A percentile compares a stretch with the other conserved stretches of the same genome.
Conservation (phyloP, 192 early-diverging fungal genomes). For the Coemansia sp. region DNA sequence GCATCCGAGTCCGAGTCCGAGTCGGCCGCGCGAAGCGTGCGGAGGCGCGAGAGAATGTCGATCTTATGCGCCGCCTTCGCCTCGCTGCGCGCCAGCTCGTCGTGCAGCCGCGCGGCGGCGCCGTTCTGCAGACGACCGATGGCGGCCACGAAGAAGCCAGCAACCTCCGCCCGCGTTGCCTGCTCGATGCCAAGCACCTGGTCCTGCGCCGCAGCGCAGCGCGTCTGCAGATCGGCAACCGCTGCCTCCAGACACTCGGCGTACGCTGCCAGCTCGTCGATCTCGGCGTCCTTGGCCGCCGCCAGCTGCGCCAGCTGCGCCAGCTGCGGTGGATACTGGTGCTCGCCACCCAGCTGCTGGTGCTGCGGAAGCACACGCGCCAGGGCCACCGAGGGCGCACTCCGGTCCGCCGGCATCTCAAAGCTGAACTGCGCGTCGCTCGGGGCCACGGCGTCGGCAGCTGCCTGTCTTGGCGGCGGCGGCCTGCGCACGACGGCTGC, state of each 20-base stretch:
- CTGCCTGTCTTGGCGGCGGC: not conserved
- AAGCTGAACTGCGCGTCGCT: slow-evolving; percentile 35
- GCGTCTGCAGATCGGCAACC: slow-evolving; percentile 16
- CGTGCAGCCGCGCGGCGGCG: slow-evolving; percentile 41
- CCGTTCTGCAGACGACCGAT: slow-evolving; percentile 53
- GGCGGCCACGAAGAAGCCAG: slow-evolving; percentile 46
- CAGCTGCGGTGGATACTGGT: not conserved
- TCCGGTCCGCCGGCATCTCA: slow-evolving; percentile 14
- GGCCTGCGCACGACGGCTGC: not conserved
- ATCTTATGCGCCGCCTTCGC: slow-evolving; percentile 47
- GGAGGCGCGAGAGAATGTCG: slow-evolving; percentile 51
- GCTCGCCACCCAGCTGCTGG: not conserved
- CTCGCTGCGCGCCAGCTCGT: slow-evolving; percentile 41
- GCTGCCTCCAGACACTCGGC: slow-evolving; percentile 28
- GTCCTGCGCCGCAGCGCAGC: slow-evolving; percentile 57
- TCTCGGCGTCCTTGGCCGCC: slow-evolving; percentile 16
- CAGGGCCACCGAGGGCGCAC: slow-evolving; percentile 21
- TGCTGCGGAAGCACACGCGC: slow-evolving; percentile 13
- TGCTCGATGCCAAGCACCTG: slow-evolving; percentile 56
- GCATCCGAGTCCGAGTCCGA: slow-evolving; percentile 4
- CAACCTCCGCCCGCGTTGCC: slow-evolving; percentile 59
- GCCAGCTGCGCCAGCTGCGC: slow-evolving; percentile 13
- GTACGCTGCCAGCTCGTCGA: slow-evolving; percentile 45
- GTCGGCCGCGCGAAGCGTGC: slow-evolving; percentile 4
- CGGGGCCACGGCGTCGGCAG: not conserved